These are phyloP conservation scores for Ophiostoma sp. DNA, from an alignment of 2,329 filamentous ascomycete genomes.

Conservation along the genomic window DNA sequence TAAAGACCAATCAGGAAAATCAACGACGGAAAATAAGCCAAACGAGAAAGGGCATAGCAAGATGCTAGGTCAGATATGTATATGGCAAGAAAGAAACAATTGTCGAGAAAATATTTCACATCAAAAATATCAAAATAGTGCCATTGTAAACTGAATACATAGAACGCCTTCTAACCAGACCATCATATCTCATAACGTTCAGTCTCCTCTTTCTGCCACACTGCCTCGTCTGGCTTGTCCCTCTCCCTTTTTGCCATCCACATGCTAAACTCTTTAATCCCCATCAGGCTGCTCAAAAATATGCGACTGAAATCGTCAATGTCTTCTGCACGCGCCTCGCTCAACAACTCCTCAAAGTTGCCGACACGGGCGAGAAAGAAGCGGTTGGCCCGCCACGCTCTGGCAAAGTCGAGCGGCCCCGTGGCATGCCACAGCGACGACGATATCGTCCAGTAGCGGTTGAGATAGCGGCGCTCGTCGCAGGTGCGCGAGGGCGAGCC, in stretches of 20 bases:
- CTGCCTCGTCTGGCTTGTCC: background rate
- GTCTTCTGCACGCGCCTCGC: slow-evolving; percentile 28
- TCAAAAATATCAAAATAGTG: background rate
- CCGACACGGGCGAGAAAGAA: slow-evolving; percentile 40
- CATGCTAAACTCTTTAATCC: slow-evolving; percentile 31
- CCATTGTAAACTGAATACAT: background rate
- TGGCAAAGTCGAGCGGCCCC: slow-evolving; percentile 41
- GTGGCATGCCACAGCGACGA: slow-evolving; percentile 42
- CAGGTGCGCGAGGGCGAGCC: slow-evolving; percentile 34
- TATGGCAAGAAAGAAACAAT: background rate
- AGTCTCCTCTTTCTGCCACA: background rate
- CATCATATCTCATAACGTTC: background rate
- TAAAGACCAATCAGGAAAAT: background rate
- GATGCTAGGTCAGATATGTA: background rate
- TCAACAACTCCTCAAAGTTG: slow-evolving; percentile 24
- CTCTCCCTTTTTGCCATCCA: slow-evolving; percentile 27
- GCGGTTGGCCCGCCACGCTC: slow-evolving; percentile 40
- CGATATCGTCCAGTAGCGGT: slow-evolving; percentile 44
- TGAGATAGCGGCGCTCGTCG: slow-evolving; percentile 36
- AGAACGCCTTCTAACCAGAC: background rate
- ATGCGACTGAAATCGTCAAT: slow-evolving; percentile 33
- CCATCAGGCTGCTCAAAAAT: slow-evolving; percentile 30
- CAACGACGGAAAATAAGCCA: background rate
- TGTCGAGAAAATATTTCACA: background rate
- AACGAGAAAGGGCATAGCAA: background rate